Evolutionary conservation across 176 grass and related monocot genomes (phyloP), one percentile per base, ranked within the genome.

Genomic region (Microstegium vimineum): DNA sequence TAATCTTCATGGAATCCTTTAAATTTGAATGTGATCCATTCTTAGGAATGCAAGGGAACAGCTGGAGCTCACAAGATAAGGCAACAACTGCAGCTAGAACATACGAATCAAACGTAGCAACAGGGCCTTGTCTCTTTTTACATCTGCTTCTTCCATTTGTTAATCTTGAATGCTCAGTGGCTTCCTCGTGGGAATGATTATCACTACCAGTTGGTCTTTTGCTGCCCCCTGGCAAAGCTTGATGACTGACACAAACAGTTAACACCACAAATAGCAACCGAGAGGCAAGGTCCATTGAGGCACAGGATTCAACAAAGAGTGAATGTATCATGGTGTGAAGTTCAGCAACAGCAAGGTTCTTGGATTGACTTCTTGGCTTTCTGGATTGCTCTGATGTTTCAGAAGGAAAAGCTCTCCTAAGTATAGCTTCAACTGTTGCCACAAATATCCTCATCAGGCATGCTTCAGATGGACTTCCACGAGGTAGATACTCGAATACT

Each of bases 371-470:
- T 87, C 83, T 98, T 78, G 87, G 84, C 76, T 90, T 95, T 78
- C 80, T 95, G 28, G 85, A 89, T 31, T 78, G 75, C 73, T 91
- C 90, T 22, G 69, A 51, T 37, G 73, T 84, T 77, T 99, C 93
- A 3, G 81, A 34, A 46, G 96, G 93, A 86, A 99, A 99, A 66
- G 96, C 93, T 77, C 96, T 94, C 68, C 89, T 90, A 22, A 99
- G 93, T 86, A 99, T 92, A 83, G 96, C 93, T 93, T 99, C 96
- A 60, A 99, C 96, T 9, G 96, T 95, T 41, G 96, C 96, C 79
- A 99, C 96, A 90, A 99, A 99, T 66, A 99, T 99, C 82, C 96
- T 99, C 91, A 99, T 91, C 62, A 98, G 89, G 68, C 92, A 98
- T 52, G 96, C 96, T 91, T 98, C 96, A 70, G 96, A 95, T 62